phyloP scores from a whole-genome alignment of 2,329 filamentous ascomycete genomes.

The Monilinia aucupariae region DNA sequence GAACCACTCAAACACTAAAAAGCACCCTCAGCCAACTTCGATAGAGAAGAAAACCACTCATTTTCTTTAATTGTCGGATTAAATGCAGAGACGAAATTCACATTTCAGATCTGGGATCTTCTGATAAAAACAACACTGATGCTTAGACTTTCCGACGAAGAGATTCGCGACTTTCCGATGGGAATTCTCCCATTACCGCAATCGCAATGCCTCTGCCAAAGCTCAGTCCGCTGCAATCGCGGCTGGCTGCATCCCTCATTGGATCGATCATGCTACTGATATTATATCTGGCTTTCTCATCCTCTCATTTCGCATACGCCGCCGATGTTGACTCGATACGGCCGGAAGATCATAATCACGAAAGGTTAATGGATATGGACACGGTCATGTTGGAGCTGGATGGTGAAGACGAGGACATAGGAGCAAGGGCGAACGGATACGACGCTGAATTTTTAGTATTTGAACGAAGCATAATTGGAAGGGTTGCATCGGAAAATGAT shows the following conservation, averaged over 20 bases:
- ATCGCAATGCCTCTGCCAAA: conserved; percentile 38
- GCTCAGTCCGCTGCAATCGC: conserved; percentile 65
- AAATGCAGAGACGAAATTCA: conserved; percentile 2
- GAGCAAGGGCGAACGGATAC: conserved; percentile 42
- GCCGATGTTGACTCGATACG: conserved; percentile 46
- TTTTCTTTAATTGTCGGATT: neutral
- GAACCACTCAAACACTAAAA: conserved; percentile 16
- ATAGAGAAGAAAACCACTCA: neutral
- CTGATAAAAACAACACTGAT: conserved; percentile 5
- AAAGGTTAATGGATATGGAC: conserved; percentile 38
- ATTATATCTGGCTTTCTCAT: conserved; percentile 56
- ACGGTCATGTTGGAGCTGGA: conserved; percentile 32
- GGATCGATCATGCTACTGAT: conserved; percentile 55
- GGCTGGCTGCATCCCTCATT: conserved; percentile 61
- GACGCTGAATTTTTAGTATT: conserved; percentile 57
- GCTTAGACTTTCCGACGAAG: neutral
- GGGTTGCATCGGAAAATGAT: conserved; percentile 45
- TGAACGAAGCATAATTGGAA: conserved; percentile 58
- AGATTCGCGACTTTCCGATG: conserved; percentile 11
- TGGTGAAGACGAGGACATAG: conserved; percentile 32
- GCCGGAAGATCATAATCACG: conserved; percentile 44
- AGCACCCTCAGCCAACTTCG: neutral
- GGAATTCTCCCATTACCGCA: conserved; percentile 10
- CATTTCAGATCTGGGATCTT: neutral
- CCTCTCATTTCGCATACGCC: conserved; percentile 57